Percentiles rank a stretch among this genome's conserved stretches.
Evolutionary conservation across 495 filamentous ascomycete species (phyloP).

Genomic region (Daldinia caldariorum): DNA sequence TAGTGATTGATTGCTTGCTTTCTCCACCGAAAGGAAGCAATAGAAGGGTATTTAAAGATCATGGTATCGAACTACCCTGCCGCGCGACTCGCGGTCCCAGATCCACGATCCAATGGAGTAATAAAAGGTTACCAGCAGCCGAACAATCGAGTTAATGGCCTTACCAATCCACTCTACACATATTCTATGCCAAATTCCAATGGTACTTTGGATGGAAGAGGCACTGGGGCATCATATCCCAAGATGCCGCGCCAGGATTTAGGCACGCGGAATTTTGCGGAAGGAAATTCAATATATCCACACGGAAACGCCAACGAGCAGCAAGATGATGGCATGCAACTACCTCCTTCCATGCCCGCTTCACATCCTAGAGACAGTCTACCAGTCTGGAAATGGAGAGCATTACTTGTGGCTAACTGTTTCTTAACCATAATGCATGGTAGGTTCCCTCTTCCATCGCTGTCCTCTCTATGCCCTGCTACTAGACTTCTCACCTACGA

Average conservation of each 20-base stretch:
- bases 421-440: slow-evolving; percentile 23
- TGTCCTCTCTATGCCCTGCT: background rate
- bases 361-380: slow-evolving; percentile 11
- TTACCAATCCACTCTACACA: background rate
- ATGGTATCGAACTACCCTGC: background rate
- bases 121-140: background rate
- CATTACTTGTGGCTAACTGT: slow-evolving; percentile 25
- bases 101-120: background rate
- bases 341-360: background rate
- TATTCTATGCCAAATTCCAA: background rate
- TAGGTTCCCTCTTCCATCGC: background rate
- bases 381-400: slow-evolving; percentile 21
- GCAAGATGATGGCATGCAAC: background rate
- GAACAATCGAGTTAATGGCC: background rate
- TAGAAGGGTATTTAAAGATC: background rate
- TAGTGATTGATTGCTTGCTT: background rate
- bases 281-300: background rate
- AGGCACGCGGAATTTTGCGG: background rate
- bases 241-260: background rate
- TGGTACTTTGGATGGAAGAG: background rate
- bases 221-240: background rate
- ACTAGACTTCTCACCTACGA: background rate
- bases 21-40: background rate
- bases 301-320: background rate
- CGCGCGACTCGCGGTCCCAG: background rate